Base-by-base conservation (phyloP, 1,284 basidiomycete genomes). In the Athelia psychrophila region DNA sequence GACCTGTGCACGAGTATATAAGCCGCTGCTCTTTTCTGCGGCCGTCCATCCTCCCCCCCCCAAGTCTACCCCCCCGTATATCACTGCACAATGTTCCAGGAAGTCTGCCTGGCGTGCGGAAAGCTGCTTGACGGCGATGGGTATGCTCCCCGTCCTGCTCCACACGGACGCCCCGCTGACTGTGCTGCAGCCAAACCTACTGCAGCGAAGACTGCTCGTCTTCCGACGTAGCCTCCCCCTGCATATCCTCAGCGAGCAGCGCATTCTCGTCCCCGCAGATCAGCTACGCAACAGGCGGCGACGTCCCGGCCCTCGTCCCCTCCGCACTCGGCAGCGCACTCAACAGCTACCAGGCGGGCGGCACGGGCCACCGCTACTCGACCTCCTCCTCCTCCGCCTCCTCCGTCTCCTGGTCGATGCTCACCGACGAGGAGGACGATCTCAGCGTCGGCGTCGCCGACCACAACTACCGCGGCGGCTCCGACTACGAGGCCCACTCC, bases 11-110 rank as follows among this genome's bases (percentile, higher is more conserved):
- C 62, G n/a, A n/a, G 63, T 69, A 69, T 72, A 71, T 66, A 69
- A 68, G 60, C 51, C 54, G 53, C 49, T n/a, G n/a, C n/a, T n/a
- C n/a, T n/a, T n/a, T n/a, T n/a, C n/a, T n/a, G n/a, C n/a, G n/a
- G n/a, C n/a, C n/a, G n/a, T n/a, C 33, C 49, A 44, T 56, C 47
- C 13, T 48, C 33, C 54, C 44, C 44, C 47, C 53, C 38, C 38
- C 8, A 42, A 42, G 8, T n/a, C 20, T n/a, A 22, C 55, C 51
- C 55, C 56, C 48, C 47, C 54, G 48, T 49, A 30, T 27, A n/a
- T n/a, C n/a, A n/a, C n/a, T n/a, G n/a, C n/a, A n/a, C 30, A 62
- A 89, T 89, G 86, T 88, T 86, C 67, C 81, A 87, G 76, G 86
- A 89, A 73, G 75, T 83, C 61, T 89, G 86, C 64, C 76, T 89